Evolutionary conservation across 306 rosid species (phyloP).

Genomic region (Gillenia trifoliata): DNA sequence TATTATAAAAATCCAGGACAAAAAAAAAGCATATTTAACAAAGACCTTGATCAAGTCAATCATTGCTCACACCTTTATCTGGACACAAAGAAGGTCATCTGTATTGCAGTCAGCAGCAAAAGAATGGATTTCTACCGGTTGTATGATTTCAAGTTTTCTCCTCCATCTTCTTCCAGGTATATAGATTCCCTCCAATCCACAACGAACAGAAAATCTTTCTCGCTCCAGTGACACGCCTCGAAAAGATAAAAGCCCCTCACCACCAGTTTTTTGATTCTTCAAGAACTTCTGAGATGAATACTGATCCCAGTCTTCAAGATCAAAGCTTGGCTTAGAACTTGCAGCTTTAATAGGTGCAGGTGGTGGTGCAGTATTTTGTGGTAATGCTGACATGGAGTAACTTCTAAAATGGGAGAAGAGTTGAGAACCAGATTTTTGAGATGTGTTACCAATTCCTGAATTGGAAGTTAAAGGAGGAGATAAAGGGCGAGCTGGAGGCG

Average conservation of each 20-base stretch:
- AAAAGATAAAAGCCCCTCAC: slow-evolving; percentile 73
- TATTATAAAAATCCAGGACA: not conserved
- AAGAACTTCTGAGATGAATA: slow-evolving; percentile 46
- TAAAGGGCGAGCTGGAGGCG: slow-evolving; percentile 44
- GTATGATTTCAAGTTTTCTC: slow-evolving; percentile 83
- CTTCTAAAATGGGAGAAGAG: slow-evolving; percentile 77
- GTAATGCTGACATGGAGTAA: slow-evolving; percentile 94
- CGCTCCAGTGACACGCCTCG: slow-evolving; percentile 83
- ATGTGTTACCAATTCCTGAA: slow-evolving; percentile 48
- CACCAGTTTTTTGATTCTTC: slow-evolving; percentile 38
- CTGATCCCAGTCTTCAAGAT: slow-evolving; percentile 73
- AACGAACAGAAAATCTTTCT: slow-evolving; percentile 83
- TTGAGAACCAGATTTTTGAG: slow-evolving; percentile 70
- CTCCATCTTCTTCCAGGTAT: slow-evolving; percentile 95
- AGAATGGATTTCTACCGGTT: slow-evolving; percentile 78
- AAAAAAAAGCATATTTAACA: not conserved
- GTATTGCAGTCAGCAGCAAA: slow-evolving; percentile 84
- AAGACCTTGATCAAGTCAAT: slow-evolving; percentile 21
- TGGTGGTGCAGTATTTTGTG: slow-evolving; percentile 53
- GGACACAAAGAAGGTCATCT: slow-evolving; percentile 82
- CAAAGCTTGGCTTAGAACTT: slow-evolving; percentile 78
- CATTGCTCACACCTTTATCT: slow-evolving; percentile 71
- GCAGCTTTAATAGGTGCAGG: slow-evolving; percentile 54
- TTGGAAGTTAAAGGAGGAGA: slow-evolving; percentile 55
- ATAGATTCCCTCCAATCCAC: slow-evolving; percentile 89